phyloP scores from a whole-genome alignment of 768 basidiomycete genomes.

The Rossbeevera mucosa region DNA sequence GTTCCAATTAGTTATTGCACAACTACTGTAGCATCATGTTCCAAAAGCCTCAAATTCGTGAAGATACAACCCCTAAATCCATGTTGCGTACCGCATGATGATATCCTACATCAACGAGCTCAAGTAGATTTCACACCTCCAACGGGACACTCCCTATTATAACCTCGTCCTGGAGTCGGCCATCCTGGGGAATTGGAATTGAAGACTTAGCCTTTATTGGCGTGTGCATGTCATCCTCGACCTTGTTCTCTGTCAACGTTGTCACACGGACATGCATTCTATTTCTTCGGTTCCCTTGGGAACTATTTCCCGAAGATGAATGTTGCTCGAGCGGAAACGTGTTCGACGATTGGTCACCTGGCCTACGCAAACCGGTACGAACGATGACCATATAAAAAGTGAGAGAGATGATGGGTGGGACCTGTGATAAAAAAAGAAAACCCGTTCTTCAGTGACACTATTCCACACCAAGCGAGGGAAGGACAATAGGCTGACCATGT shows the following conservation, averaged over 20 bases:
- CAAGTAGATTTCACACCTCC: neutral
- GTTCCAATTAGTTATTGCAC: neutral
- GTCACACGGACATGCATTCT: conserved; percentile 6
- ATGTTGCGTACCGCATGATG: neutral
- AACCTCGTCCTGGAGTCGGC: neutral
- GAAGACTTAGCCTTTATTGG: neutral
- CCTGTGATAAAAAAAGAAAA: conserved; percentile 13
- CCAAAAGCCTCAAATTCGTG: too few relatives aligned
- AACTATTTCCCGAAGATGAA: neutral
- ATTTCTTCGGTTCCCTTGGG: neutral
- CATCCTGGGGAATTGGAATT: neutral
- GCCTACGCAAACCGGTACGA: conserved; percentile 27
- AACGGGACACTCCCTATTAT: neutral
- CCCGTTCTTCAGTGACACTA: neutral
- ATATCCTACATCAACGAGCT: neutral
- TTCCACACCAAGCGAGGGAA: neutral
- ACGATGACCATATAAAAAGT: conserved; percentile 42
- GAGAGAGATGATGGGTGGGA: conserved; percentile 38
- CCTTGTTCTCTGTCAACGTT: neutral
- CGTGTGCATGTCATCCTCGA: neutral
- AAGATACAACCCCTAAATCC: too few relatives aligned
- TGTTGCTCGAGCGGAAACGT: neutral
- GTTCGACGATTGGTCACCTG: neutral
- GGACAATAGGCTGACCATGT: conserved; percentile 26
- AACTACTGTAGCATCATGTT: neutral